phyloP scores from a whole-genome alignment of 352 stramenopile species.

The Phytophthora agathidicida region DNA sequence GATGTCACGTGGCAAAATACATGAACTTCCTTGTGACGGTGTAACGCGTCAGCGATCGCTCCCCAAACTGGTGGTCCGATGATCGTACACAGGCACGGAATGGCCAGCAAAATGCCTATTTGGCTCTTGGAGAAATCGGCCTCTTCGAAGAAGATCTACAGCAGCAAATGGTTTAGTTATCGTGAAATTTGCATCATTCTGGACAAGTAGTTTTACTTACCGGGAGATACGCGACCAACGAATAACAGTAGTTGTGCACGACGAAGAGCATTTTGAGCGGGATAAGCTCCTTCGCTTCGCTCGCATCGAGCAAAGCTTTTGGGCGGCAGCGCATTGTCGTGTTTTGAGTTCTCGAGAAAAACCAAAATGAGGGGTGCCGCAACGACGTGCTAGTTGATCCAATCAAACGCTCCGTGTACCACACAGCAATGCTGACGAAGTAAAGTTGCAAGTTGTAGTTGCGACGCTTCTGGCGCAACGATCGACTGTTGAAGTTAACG shows the following conservation, averaged over 20 bases:
- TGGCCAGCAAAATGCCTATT: slow-evolving; percentile 55
- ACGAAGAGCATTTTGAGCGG: slow-evolving; percentile 33
- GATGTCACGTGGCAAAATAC: slow-evolving; percentile 47
- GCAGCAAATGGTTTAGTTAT: background rate
- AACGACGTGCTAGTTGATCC: no score
- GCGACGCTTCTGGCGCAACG: background rate
- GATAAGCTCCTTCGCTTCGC: slow-evolving; percentile 28
- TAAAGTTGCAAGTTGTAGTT: background rate
- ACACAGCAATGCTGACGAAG: slow-evolving; percentile 18
- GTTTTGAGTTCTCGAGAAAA: background rate
- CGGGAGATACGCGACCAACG: slow-evolving; percentile 30
- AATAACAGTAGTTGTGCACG: slow-evolving; percentile 31
- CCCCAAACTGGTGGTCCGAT: slow-evolving; percentile 54
- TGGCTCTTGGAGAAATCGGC: slow-evolving; percentile 50
- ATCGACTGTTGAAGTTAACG: slow-evolving; percentile 10
- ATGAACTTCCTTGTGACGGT: slow-evolving; percentile 51
- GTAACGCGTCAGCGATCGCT: slow-evolving; percentile 48
- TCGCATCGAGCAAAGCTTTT: slow-evolving; percentile 29
- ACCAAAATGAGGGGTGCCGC: no score
- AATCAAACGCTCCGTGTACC: background rate
- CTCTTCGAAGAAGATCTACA: slow-evolving; percentile 32
- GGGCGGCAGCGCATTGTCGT: slow-evolving; percentile 18
- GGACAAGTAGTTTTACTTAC: slow-evolving; percentile 2
- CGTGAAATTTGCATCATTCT: background rate
- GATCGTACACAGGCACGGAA: slow-evolving; percentile 52